Percentiles rank a stretch among this genome's conserved stretches.
These are phyloP conservation scores for Plectosphaerella cucumerina DNA, from an alignment of 2,329 filamentous ascomycete species.

Conservation along the genomic window DNA sequence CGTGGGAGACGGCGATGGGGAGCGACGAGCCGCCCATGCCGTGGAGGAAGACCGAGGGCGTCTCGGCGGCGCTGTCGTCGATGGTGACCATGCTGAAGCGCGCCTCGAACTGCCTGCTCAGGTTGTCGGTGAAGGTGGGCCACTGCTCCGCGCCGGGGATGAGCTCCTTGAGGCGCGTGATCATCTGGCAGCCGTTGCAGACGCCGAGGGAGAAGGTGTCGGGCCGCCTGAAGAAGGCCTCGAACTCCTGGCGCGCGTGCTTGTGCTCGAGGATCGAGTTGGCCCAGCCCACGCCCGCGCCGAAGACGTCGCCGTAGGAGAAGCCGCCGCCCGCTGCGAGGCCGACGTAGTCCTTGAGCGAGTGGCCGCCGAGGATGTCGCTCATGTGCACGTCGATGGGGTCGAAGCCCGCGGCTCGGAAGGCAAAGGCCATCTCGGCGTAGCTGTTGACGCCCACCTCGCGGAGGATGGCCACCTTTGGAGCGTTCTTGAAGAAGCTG, in stretches of 20 bases:
- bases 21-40: conserved; percentile 80
- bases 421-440: conserved; percentile 97
- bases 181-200: conserved; percentile 97
- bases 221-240: conserved; percentile 77
- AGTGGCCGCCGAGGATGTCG: conserved; percentile 76
- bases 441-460: conserved; percentile 96
- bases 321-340: conserved; percentile 96
- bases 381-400: conserved; percentile 96
- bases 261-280: conserved; percentile 87
- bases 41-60: conserved; percentile 78
- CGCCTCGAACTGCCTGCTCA: conserved; percentile 84
- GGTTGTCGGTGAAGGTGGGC: conserved; percentile 84
- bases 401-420: conserved; percentile 85
- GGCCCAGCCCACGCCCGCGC: conserved; percentile 95
- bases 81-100: conserved; percentile 83
- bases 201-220: conserved; percentile 93
- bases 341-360: conserved; percentile 78
- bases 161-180: conserved; percentile 71
- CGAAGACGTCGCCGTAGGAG: conserved; percentile 81
- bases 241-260: conserved; percentile 71
- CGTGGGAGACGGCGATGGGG: conserved; percentile 85
- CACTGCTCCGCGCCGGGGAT: conserved; percentile 82
- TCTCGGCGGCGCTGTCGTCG: conserved; percentile 34
- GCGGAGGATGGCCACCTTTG: conserved; percentile 84
- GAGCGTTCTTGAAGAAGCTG: conserved; percentile 51